Percentiles rank a stretch among this genome's conserved stretches.
Evolutionary conservation across 2,329 filamentous ascomycete genomes (phyloP).

Genomic region (Phyllosticta ampelicida): DNA sequence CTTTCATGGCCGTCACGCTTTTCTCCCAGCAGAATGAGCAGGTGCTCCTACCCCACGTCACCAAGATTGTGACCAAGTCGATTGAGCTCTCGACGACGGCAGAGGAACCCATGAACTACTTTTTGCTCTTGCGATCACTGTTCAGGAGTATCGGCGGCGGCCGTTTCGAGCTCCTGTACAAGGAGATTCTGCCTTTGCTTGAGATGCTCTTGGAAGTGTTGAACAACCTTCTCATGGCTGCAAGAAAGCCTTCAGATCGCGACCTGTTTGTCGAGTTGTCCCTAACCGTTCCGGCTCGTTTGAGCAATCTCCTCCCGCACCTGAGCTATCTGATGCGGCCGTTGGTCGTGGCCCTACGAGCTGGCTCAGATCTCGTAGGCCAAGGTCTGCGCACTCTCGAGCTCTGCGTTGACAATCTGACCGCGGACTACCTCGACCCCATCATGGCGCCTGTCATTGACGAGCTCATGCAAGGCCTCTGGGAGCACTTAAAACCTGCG

Average conservation of each 20-base stretch:
- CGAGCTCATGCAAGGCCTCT: constrained; percentile 94
- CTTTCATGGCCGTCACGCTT: constrained; percentile 97
- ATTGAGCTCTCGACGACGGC: constrained; percentile 93
- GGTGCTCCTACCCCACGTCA: constrained; percentile 87
- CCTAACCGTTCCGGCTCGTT: constrained; percentile 82
- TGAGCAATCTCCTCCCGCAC: constrained; percentile 92
- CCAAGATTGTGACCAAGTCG: constrained; percentile 93
- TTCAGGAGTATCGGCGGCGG: constrained; percentile 96
- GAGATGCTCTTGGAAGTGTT: constrained; percentile 97
- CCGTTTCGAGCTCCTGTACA: constrained; percentile 95
- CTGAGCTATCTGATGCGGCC: constrained; percentile 95
- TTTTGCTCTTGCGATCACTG: constrained; percentile 78
- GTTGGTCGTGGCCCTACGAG: constrained; percentile 85
- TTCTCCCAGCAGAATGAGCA: constrained; percentile 94
- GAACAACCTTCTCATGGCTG: constrained; percentile 85
- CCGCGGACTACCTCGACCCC: constrained; percentile 92
- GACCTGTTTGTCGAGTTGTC: constrained; percentile 97
- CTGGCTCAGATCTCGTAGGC: constrained; percentile 85
- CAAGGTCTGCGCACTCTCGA: constrained; percentile 90
- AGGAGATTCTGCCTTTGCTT: constrained; percentile 88
- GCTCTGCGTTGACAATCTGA: constrained; percentile 95
- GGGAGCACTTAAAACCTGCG: constrained; percentile 86
- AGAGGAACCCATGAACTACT: constrained; percentile 98
- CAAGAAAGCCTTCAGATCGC: constrained; percentile 77
- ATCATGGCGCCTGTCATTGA: constrained; percentile 99